Evolutionary conservation across 2,329 filamentous ascomycete genomes (phyloP).

Genomic region (Alternaria brassicae): DNA sequence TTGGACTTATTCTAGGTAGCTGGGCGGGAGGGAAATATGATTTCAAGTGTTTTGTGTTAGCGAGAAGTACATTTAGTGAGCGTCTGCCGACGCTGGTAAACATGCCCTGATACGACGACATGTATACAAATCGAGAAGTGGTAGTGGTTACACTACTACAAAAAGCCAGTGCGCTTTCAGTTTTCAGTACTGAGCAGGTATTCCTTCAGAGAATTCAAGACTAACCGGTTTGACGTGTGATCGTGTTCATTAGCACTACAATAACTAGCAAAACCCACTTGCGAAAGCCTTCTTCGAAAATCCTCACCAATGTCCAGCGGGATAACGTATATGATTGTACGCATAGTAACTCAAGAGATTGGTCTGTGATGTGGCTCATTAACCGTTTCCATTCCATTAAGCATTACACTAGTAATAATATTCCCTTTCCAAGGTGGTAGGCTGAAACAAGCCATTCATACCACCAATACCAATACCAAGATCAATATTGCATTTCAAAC

Average conservation of each 20-base stretch:
- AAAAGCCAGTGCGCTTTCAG: background rate
- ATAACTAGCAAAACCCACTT: too few species aligned
- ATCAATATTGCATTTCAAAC: constrained; percentile 3
- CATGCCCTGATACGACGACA: background rate
- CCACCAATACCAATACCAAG: background rate
- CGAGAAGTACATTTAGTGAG: background rate
- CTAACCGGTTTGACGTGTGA: too few species aligned
- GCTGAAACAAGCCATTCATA: constrained; percentile 2
- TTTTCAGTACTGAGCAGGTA: background rate
- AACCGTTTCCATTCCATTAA: constrained; percentile 35
- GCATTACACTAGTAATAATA: constrained; percentile 44
- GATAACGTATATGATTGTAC: too few species aligned
- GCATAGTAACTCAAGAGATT: too few species aligned
- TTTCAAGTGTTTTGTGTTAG: constrained; percentile 1
- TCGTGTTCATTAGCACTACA: too few species aligned
- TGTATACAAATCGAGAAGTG: background rate
- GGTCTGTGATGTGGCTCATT: background rate
- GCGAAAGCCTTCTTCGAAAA: too few species aligned
- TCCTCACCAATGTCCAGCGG: too few species aligned
- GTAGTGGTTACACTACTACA: background rate
- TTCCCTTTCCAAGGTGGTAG: constrained; percentile 14
- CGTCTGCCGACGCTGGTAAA: background rate
- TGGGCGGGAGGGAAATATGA: background rate
- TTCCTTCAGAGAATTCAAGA: too few species aligned
- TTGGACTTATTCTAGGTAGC: constrained; percentile 60